phyloP scores from a whole-genome alignment of 371 early-diverging fungal genomes.

The Apophysomyces ossiformis region DNA sequence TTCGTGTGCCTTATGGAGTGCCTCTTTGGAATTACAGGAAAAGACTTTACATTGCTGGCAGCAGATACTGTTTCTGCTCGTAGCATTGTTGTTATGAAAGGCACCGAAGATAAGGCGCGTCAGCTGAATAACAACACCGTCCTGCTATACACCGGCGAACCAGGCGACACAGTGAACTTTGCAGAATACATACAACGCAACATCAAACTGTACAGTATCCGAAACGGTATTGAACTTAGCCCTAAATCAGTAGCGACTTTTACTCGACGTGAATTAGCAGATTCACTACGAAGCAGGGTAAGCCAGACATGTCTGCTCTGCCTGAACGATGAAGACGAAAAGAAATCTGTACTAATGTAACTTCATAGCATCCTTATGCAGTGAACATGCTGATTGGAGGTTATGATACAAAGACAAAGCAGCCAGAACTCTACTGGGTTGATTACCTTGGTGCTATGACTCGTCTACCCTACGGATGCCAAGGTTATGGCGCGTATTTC shows the following conservation, averaged over 20 bases:
- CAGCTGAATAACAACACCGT: constrained; percentile 80
- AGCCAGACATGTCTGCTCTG: constrained; percentile 17
- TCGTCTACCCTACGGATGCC: constrained; percentile 87
- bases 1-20: constrained; percentile 72
- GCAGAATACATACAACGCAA: constrained; percentile 96
- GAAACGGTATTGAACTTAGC: constrained; percentile 81
- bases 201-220: constrained; percentile 87
- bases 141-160: constrained; percentile 88
- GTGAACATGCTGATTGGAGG: constrained; percentile 94
- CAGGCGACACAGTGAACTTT: constrained; percentile 95
- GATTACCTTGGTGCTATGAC: constrained; percentile 89
- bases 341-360: background rate
- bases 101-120: constrained; percentile 88
- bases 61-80: constrained; percentile 82
- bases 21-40: constrained; percentile 93
- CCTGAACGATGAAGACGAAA: background rate
- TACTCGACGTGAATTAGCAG: constrained; percentile 87
- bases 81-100: constrained; percentile 93
- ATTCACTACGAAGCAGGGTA: constrained; percentile 87
- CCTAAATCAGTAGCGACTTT: constrained; percentile 86
- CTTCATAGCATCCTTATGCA: constrained; percentile 78
- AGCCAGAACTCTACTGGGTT: constrained; percentile 89
- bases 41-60: constrained; percentile 91
- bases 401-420: constrained; percentile 72
- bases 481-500: constrained; percentile 94